phyloP scores from a whole-genome alignment of 805 yeast genomes.

The Yarrowia deformans region DNA sequence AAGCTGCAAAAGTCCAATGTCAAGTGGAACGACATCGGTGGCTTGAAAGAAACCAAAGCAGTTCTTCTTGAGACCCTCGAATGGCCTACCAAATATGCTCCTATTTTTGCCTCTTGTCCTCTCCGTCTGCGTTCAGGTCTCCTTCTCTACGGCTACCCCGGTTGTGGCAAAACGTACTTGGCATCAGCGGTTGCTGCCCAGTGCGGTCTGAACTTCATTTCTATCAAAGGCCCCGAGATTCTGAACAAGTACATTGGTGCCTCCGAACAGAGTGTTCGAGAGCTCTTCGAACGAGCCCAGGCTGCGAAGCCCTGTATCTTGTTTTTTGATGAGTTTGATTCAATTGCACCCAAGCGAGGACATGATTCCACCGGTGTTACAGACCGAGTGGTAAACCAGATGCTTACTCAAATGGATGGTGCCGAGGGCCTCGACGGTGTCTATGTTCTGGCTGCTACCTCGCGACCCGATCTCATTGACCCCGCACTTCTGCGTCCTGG shows the following conservation, averaged over 20 bases:
- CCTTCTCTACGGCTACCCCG: conserved; percentile 92
- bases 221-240: conserved; percentile 95
- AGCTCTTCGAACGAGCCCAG: conserved; percentile 90
- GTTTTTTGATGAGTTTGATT: conserved; percentile 95
- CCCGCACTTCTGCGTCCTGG: conserved; percentile 96
- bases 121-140: conserved; percentile 88
- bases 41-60: conserved; percentile 75
- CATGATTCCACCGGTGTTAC: conserved; percentile 98
- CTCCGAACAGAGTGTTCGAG: conserved; percentile 92
- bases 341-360: conserved; percentile 97
- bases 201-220: conserved; percentile 91
- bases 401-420: conserved; percentile 98
- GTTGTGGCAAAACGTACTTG: conserved; percentile 92
- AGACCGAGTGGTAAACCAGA: conserved; percentile 95
- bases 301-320: conserved; percentile 93
- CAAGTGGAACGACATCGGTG: conserved; percentile 91
- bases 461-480: conserved; percentile 94
- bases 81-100: conserved; percentile 97
- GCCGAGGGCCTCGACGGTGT: conserved; percentile 98
- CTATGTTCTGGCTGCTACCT: conserved; percentile 94
- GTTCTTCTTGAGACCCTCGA: conserved; percentile 86
- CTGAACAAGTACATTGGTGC: conserved; percentile 96
- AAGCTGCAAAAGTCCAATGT: conserved; percentile 78
- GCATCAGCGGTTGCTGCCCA: conserved; percentile 95
- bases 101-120: conserved; percentile 90